These are phyloP conservation scores for Grigorovia transvaalensis DNA, from an alignment of 805 yeast genomes.

Conservation along the genomic window DNA sequence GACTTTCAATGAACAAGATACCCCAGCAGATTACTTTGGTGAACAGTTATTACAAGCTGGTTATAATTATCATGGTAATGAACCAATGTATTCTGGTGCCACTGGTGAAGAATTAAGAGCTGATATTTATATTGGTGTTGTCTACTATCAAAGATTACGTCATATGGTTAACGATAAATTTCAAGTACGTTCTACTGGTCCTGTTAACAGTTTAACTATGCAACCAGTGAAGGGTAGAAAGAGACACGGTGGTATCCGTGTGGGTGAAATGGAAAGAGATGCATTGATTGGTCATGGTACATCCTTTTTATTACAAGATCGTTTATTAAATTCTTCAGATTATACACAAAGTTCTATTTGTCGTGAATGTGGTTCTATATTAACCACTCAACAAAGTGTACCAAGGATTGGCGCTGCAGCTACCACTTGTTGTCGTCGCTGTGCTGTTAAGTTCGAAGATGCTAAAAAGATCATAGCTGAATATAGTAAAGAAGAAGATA, in stretches of 20 bases:
- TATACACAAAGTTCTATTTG: slow-evolving; percentile 87
- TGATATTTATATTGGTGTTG: slow-evolving; percentile 94
- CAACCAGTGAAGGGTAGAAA: slow-evolving; percentile 99
- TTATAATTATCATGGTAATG: slow-evolving; percentile 95
- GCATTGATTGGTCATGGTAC: slow-evolving; percentile 98
- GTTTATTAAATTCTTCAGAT: slow-evolving; percentile 89
- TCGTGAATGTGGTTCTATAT: slow-evolving; percentile 84
- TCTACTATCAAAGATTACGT: slow-evolving; percentile 94
- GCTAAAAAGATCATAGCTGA: slow-evolving; percentile 34
- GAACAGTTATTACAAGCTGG: slow-evolving; percentile 83
- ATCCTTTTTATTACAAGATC: slow-evolving; percentile 86
- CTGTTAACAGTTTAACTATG: slow-evolving; percentile 93
- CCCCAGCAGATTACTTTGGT: slow-evolving; percentile 97
- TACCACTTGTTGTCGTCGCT: slow-evolving; percentile 77
- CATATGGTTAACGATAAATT: slow-evolving; percentile 99
- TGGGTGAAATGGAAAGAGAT: slow-evolving; percentile 99
- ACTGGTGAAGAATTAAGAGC: slow-evolving; percentile 96
- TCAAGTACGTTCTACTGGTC: slow-evolving; percentile 98
- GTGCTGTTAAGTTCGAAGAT: slow-evolving; percentile 63
- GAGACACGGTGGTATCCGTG: slow-evolving; percentile 98
- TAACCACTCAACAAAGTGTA: slow-evolving; percentile 82
- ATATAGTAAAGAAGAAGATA: slow-evolving; percentile 21
- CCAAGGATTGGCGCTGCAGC: slow-evolving; percentile 82
- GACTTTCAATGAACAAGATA: slow-evolving; percentile 81
- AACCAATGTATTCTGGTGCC: slow-evolving; percentile 97